Evolutionary conservation across 2,329 filamentous ascomycete species (phyloP), one percentile per base, ranked within the genome.

Genomic region (Arthrinium puccinioides): DNA sequence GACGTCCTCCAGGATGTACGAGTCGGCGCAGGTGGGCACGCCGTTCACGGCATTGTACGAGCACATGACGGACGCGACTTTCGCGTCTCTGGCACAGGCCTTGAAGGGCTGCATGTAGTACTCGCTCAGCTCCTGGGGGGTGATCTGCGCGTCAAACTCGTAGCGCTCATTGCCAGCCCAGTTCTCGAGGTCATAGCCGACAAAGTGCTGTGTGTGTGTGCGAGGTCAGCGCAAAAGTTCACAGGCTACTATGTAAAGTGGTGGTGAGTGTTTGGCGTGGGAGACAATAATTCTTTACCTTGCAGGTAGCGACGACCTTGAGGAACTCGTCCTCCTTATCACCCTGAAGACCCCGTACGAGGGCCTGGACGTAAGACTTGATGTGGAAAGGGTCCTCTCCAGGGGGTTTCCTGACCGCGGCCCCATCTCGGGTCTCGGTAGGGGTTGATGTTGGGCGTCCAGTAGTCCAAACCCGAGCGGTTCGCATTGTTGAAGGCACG

Each of bases 91-190:
- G 24, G 69, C 73, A 54, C 79, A 83, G 51, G 67, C 68, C 48
- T 79, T 63, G 60, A 85, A 85, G 0, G 78, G 69, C 2, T 74
- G 78, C 41, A 81, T 66, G 49, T 80, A 84, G 57, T 83, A 85
- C 48, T 84, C 80, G 0, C 70, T 66, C 6, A 85, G 57, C 41
- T 85, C 81, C 45, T 83, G 79, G 13, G 65, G 58, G 13, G 63
- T 64, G 42, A 81, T 70, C 9, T 66, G 55, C 9, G 76, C 69
- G 50, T 82, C 66, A 43, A 75, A 80, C 21, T 66, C 66, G 50
- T 70, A 65, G 5, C 71, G 62, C 14, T 61, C 56, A 24, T 63
- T 56, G 11, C 57, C 55, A 9, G 52, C 43, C 57, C 67, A 70
- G 32, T 54, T 48, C 48, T 78, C 74, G 5, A 75, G 53, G 50